Conservation (phyloP, 75 land plant species). For the Cryptomeria japonica region DNA sequence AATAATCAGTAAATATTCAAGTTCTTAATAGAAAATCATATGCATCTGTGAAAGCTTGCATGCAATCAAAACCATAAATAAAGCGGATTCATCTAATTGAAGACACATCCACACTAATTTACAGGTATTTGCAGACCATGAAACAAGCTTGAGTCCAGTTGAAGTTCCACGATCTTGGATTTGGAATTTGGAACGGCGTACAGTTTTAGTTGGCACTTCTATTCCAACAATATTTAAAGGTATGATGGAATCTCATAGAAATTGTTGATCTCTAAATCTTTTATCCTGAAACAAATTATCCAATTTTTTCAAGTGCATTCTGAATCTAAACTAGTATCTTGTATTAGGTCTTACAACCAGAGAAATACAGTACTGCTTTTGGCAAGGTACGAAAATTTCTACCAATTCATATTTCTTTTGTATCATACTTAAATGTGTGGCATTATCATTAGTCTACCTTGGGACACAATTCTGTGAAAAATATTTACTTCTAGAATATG, state of each 20-base stretch:
- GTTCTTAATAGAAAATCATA: neutral
- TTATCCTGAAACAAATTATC: neutral
- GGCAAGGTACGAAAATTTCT: constrained; percentile 42
- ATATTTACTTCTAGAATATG: neutral
- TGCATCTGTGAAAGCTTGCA: neutral
- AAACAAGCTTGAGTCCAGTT: constrained; percentile 63
- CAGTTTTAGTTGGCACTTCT: constrained; percentile 80
- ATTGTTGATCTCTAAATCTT: neutral
- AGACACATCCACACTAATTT: neutral
- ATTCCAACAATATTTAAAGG: constrained; percentile 47
- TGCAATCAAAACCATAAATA: neutral
- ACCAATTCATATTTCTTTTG: neutral
- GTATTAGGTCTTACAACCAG: constrained; percentile 37
- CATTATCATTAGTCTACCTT: neutral
- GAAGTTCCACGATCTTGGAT: constrained; percentile 58
- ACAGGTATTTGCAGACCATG: constrained; percentile 88
- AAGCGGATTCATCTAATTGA: neutral
- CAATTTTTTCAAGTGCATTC: neutral
- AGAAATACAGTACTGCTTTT: constrained; percentile 50
- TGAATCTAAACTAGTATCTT: neutral
- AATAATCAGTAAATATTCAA: neutral
- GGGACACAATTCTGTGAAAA: neutral
- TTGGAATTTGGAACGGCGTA: constrained; percentile 69
- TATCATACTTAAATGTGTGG: neutral
- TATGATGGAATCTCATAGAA: constrained; percentile 10